Base-by-base conservation (phyloP, 2,329 filamentous ascomycete genomes). In the Ophiostoma tasmaniense region DNA sequence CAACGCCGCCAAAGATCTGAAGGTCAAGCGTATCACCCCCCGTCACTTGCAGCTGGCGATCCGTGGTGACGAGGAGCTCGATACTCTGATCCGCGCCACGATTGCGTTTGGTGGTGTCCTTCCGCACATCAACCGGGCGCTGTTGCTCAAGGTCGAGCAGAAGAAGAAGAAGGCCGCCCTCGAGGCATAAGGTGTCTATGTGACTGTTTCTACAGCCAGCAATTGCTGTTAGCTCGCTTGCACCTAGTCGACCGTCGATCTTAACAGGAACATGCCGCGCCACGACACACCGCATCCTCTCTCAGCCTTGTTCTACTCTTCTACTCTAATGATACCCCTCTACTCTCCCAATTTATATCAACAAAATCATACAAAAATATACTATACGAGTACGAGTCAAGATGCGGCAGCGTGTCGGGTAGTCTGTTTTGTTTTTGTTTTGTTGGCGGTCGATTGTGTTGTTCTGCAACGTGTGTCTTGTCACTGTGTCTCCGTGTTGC, bases 11-110 rank as follows among this genome's bases (percentile, higher is more conserved):
- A 98, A 98, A 86, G 95, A 99, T 81, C 90, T 98, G 78, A 99
- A 98, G 83, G 95, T 98, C 83, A 99, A 98, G 89, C 95, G 95
- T 81, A 99, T 99, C 81, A 98, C 94, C 14, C 95, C 95, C 69
- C 93, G 95, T 80, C 95, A 99, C 81, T 84, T 99, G 73, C 95
- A 99, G 81, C 91, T 99, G 72, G 95, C 95, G 76, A 99, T 99
- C 78, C 93, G 95, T 77, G 95, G 95, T 77, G 95, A 99, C 80
- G 95, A 99, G 83, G 95, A 99, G 81, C 86, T 99, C 75, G 95
- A 99, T 80, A 98, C 93, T 30, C 85, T 99, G 70, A 98, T 99
- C 79, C 91, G 93, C 76, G 95, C 95, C 70, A 99, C 95, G 72
- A 99, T 99, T 77, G 95, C 95, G 71, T 98, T 96, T 75, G 95